These are phyloP conservation scores for Lizonia empirigonia DNA, from an alignment of 2,329 filamentous ascomycete genomes.

Conservation along the genomic window DNA sequence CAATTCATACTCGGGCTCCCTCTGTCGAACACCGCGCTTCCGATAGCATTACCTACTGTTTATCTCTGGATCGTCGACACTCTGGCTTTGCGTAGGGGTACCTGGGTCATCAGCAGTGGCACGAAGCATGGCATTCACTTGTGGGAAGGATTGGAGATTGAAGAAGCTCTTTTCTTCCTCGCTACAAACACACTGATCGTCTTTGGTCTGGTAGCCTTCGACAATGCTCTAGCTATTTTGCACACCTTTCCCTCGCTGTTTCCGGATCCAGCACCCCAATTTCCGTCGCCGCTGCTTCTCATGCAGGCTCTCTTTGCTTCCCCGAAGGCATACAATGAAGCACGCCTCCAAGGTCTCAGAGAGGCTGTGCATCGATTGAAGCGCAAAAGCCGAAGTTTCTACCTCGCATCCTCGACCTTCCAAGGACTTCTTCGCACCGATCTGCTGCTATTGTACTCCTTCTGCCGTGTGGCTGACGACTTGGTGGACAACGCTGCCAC, in stretches of 20 bases:
- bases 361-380: constrained; percentile 64
- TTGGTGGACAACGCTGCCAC: constrained; percentile 69
- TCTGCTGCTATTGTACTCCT: constrained; percentile 72
- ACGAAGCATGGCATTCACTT: constrained; percentile 70
- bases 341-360: constrained; percentile 62
- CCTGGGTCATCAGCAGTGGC: constrained; percentile 71
- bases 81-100: constrained; percentile 68
- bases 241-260: constrained; percentile 67
- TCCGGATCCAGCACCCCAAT: constrained; percentile 52
- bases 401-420: constrained; percentile 72
- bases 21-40: constrained; percentile 60
- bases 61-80: constrained; percentile 78
- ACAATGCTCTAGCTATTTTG: constrained; percentile 70
- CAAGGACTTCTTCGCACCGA: constrained; percentile 71
- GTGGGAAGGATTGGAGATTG: constrained; percentile 70
- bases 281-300: constrained; percentile 58
- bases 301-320: constrained; percentile 59
- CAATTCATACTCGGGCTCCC: constrained; percentile 68
- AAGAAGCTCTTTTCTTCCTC: constrained; percentile 77
- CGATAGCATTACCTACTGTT: constrained; percentile 67
- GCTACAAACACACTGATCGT: constrained; percentile 72
- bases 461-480: constrained; percentile 75
- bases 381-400: constrained; percentile 74
- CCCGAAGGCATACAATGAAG: constrained; percentile 60
- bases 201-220: constrained; percentile 70